Base-by-base conservation (phyloP, 2,329 filamentous ascomycete species). In the Ophiostoma sp. region DNA sequence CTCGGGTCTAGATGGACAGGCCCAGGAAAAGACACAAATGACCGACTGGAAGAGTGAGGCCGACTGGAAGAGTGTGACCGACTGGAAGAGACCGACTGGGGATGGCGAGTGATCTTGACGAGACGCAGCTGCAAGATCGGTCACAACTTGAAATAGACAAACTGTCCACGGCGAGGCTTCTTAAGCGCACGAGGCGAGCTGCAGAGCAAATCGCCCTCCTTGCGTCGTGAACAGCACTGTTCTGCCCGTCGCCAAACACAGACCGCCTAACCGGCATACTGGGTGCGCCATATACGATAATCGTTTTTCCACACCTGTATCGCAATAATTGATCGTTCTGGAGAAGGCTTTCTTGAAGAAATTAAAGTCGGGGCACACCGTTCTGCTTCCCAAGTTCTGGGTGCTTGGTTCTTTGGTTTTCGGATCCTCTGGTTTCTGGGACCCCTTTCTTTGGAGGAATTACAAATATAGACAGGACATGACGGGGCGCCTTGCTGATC, bases 71-170 rank as follows among this genome's bases (percentile, higher is more conserved):
- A 27, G 27, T 27, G 27, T 27, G 27, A 27, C 27, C 27, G 27
- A 27, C 27, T 27, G 27, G 27, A 27, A 27, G 27, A 27, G 27
- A 27, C 27, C 27, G 27, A 27, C 27, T 27, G 27, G 27, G 27
- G 27, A 27, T 27, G 27, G 27, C 27, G 27, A 44, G 55, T 60
- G 55, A 60, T 60, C 55, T 60, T 60, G 27, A 60, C 55, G 55
- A 60, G 55, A 18, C 27, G 27, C 27, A 27, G 27, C 27, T 60
- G 27, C 27, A 52, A 52, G 55, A 60, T 60, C 55, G 55, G 27
- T 60, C 55, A 60, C 55, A 60, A 60, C 11, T 60, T 27, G 55
- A 60, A 60, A 60, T 60, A 38, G 36, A 60, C 27, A 18, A 60
- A 60, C 11, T 60, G 55, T 60, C 27, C 27, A 60, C 55, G 38